phyloP scores from a whole-genome alignment of 2,329 filamentous ascomycete genomes.

The Periconia sp. region DNA sequence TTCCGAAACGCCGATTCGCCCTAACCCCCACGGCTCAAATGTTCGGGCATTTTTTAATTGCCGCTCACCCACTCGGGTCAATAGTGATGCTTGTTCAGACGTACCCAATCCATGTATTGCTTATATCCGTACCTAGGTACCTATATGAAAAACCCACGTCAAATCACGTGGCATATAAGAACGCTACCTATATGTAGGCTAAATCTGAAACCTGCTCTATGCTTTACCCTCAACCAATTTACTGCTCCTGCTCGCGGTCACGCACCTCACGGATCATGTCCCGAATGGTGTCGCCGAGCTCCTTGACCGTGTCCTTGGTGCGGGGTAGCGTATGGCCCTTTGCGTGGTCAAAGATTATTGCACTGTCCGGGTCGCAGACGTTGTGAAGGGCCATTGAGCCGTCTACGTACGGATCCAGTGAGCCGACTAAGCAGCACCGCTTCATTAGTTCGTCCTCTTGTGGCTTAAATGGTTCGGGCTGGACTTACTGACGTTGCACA shows the following conservation, averaged over 20 bases:
- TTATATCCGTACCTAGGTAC: too few relatives aligned
- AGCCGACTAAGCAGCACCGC: slow-evolving; percentile 18
- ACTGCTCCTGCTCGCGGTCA: background rate
- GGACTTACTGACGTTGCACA: slow-evolving; percentile 41
- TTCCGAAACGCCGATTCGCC: too few relatives aligned
- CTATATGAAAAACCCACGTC: too few relatives aligned
- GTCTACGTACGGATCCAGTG: slow-evolving; percentile 60
- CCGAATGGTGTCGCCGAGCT: slow-evolving; percentile 31
- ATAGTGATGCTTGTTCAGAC: too few relatives aligned
- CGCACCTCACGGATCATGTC: slow-evolving; percentile 24
- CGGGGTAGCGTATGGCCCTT: slow-evolving; percentile 64
- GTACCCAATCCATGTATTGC: too few relatives aligned
- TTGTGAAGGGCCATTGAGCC: slow-evolving; percentile 64
- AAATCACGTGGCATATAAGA: too few relatives aligned
- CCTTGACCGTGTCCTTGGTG: slow-evolving; percentile 31
- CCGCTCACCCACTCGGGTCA: too few relatives aligned
- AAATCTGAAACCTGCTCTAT: too few relatives aligned
- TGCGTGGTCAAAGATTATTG: slow-evolving; percentile 65
- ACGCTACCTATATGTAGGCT: too few relatives aligned
- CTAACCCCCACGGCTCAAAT: too few relatives aligned
- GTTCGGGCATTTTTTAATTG: too few relatives aligned
- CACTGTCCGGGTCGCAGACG: slow-evolving; percentile 61
- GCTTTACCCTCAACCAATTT: too few relatives aligned
- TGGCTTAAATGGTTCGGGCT: background rate
- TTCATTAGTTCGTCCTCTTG: background rate